Conservation (phyloP, 2,329 filamentous ascomycete genomes). For the Diaporthe helianthi region DNA sequence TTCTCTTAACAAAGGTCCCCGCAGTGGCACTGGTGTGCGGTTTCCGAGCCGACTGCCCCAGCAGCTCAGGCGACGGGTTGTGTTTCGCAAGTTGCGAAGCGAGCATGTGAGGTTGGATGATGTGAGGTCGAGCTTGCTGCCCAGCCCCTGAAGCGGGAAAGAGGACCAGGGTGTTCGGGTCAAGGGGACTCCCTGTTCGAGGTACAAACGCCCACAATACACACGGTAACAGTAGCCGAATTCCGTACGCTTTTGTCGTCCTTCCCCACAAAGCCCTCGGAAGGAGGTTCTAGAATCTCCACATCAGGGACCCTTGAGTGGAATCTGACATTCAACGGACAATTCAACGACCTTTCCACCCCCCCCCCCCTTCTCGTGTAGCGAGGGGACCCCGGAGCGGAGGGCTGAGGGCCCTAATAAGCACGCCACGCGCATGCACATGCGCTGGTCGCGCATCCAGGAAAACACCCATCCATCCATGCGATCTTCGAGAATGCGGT, state of each 20-base stretch:
- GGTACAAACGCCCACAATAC: constrained; percentile 20
- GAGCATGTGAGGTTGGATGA: constrained; percentile 10
- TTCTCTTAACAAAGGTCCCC: not conserved
- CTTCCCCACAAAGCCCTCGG: constrained; percentile 25
- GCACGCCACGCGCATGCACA: not conserved
- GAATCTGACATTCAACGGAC: constrained; percentile 26
- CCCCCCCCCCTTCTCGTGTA: not conserved
- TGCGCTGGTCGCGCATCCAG: not conserved
- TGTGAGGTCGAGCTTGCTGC: constrained; percentile 7
- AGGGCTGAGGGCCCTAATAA: constrained; percentile 7
- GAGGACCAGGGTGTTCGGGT: constrained; percentile 4
- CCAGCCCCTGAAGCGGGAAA: constrained; percentile 13
- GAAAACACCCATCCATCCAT: constrained; percentile 7
- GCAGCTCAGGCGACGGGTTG: not conserved
- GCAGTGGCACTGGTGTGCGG: constrained; percentile 2
- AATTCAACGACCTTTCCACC: constrained; percentile 3
- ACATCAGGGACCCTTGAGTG: constrained; percentile 25
- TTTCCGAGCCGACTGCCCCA: not conserved
- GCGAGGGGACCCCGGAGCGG: constrained; percentile 28
- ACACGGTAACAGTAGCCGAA: too few species aligned
- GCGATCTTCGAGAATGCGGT: constrained; percentile 28
- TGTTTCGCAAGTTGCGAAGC: constrained; percentile 23
- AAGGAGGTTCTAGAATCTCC: constrained; percentile 32
- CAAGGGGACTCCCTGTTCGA: constrained; percentile 5
- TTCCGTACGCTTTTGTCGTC: constrained; percentile 4